A percentile compares a stretch with the other conserved stretches of the same genome.
Evolutionary conservation across 805 yeast species (phyloP).

Genomic region (Yamadazyma insecticola): DNA sequence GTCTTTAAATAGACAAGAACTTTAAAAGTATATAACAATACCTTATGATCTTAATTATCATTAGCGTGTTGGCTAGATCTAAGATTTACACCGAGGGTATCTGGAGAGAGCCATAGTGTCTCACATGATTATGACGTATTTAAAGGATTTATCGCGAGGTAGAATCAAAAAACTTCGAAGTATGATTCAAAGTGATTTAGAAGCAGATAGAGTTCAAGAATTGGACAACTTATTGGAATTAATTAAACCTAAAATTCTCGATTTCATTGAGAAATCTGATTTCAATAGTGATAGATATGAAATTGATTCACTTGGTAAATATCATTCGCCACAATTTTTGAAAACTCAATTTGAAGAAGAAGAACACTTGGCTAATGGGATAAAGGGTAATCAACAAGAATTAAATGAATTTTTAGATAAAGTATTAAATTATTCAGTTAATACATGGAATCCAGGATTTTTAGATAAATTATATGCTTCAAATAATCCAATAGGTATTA

Average conservation of each 20-base stretch:
- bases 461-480: conserved; percentile 80
- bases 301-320: conserved; percentile 46
- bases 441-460: conserved; percentile 86
- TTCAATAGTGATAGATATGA: conserved; percentile 23
- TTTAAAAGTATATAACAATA: too few species aligned
- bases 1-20: too few species aligned
- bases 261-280: conserved; percentile 49
- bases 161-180: not conserved
- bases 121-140: too few species aligned
- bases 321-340: conserved; percentile 47
- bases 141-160: too few species aligned
- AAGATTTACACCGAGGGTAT: too few species aligned
- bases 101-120: too few species aligned
- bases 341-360: conserved; percentile 26
- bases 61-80: too few species aligned
- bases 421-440: conserved; percentile 63
- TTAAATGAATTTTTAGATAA: conserved; percentile 49
- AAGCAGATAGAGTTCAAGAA: conserved; percentile 50
- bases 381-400: conserved; percentile 34
- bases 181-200: conserved; percentile 23
- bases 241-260: conserved; percentile 48
- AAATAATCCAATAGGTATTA: conserved; percentile 80
- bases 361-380: conserved; percentile 16
- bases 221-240: conserved; percentile 49
- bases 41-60: too few species aligned